Conservation (phyloP, 345 rosid species). For the Salix koriyanagi region DNA sequence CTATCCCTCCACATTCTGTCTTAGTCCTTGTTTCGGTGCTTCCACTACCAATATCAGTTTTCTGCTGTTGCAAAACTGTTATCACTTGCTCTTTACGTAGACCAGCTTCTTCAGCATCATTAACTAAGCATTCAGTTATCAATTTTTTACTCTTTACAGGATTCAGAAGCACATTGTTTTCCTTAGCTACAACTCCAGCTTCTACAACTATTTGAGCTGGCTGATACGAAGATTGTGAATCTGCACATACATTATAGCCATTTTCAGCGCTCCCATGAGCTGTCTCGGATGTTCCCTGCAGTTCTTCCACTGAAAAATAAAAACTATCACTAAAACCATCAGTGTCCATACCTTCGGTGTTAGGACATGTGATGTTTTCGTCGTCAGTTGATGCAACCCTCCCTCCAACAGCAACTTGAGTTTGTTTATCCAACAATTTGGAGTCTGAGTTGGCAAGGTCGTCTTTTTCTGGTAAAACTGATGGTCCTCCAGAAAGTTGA, state of each 20-base stretch:
- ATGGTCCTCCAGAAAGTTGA: constrained; percentile 12
- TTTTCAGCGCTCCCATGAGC: constrained; percentile 37
- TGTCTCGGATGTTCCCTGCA: constrained; percentile 26
- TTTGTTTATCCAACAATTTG: constrained; percentile 19
- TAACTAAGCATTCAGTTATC: constrained; percentile 2
- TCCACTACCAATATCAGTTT: constrained; percentile 3
- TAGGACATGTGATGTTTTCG: constrained; percentile 26
- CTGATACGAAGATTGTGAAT: constrained; percentile 24
- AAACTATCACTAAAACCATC: constrained; percentile 43
- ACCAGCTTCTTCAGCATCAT: constrained; percentile 12
- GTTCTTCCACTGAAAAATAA: constrained; percentile 41
- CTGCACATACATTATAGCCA: constrained; percentile 39
- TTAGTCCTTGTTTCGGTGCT: constrained; percentile 13
- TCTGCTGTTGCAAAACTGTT: background rate
- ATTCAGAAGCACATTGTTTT: constrained; percentile 16
- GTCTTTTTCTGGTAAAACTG: constrained; percentile 16
- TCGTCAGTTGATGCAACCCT: constrained; percentile 18
- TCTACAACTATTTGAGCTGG: constrained; percentile 26
- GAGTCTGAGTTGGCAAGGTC: constrained; percentile 8
- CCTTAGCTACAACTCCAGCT: constrained; percentile 26
- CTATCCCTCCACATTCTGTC: background rate
- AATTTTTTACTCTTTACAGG: constrained; percentile 6
- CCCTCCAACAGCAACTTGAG: constrained; percentile 23
- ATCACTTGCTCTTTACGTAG: constrained; percentile 11
- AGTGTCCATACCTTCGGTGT: constrained; percentile 51